A percentile compares a stretch with the other conserved stretches of the same genome.
Conservation (phyloP, 2,329 filamentous ascomycete genomes). For the Orbilia oligospora region DNA sequence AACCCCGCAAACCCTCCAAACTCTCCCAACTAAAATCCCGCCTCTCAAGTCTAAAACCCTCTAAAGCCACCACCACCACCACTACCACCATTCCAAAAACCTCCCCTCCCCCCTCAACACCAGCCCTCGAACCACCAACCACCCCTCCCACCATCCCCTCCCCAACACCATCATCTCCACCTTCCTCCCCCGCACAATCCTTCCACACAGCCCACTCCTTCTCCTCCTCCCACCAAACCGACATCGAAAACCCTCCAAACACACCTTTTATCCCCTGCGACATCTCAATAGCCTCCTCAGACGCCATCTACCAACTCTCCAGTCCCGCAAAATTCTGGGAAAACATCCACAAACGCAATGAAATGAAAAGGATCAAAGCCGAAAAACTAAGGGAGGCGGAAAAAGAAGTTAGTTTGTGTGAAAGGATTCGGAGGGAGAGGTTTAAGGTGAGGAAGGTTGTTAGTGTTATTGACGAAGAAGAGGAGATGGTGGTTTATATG, state of each 20-base stretch:
- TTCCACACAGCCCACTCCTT: not conserved
- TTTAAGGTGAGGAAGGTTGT: too few species aligned
- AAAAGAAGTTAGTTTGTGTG: constrained; percentile 21
- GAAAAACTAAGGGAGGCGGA: not conserved
- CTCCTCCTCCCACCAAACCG: too few species aligned
- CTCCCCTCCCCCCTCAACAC: not conserved
- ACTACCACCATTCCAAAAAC: not conserved
- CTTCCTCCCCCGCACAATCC: not conserved
- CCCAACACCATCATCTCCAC: not conserved
- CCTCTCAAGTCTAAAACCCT: not conserved
- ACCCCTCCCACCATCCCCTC: not conserved
- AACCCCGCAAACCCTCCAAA: not conserved
- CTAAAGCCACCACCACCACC: not conserved
- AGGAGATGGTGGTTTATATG: too few species aligned
- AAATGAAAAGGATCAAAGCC: not conserved
- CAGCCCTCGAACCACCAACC: too few species aligned
- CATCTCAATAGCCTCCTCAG: not conserved
- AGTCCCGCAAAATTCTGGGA: constrained; percentile 36
- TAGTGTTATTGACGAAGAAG: too few species aligned
- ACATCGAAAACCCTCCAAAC: too few species aligned
- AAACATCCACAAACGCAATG: not conserved
- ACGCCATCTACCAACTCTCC: not conserved
- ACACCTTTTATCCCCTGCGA: not conserved
- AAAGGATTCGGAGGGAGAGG: constrained; percentile 19
- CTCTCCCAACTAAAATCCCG: constrained; percentile 2